Evolutionary conservation across 345 rosid species (phyloP).

Genomic region (Chamaenerion angustifolium): DNA sequence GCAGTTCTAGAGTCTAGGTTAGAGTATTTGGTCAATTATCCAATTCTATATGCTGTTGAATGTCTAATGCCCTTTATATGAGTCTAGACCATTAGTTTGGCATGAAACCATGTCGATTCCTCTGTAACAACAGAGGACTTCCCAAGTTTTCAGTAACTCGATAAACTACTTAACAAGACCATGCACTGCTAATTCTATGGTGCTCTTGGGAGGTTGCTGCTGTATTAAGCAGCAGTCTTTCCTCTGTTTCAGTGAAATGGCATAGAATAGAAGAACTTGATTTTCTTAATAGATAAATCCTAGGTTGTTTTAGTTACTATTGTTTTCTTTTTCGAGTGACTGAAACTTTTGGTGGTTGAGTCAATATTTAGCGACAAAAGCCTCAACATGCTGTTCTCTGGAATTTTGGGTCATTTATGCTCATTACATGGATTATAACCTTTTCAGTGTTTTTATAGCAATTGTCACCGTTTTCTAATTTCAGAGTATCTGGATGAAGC

Average conservation of each 20-base stretch:
- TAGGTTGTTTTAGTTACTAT: neutral
- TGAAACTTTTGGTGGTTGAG: neutral
- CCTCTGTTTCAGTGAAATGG: neutral
- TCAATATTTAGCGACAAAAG: neutral
- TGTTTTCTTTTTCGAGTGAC: neutral
- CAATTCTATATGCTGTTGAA: too few relatives aligned
- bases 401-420: conserved; percentile 3
- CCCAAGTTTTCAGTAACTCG: neutral
- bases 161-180: neutral
- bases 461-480: conserved; percentile 39
- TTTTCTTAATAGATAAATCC: neutral
- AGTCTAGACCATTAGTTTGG: too few relatives aligned
- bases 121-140: too few relatives aligned
- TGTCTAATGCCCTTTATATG: too few relatives aligned
- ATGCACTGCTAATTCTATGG: neutral
- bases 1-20: neutral
- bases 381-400: neutral
- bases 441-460: conserved; percentile 31
- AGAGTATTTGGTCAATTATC: neutral
- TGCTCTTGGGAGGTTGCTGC: neutral
- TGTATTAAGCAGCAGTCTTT: neutral
- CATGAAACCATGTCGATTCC: too few relatives aligned
- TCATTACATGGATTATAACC: conserved; percentile 11
- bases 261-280: neutral
- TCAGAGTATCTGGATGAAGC: conserved; percentile 98